These are phyloP conservation scores for Sorghum bicolor DNA, from an alignment of 176 grass and related monocot species.

Conservation along the genomic window Sorghum_bicolor_NCBIv3 NC_012879.2:57261001-57261500, in stretches of 20 bases:
- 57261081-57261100: neutral
- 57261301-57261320: neutral
- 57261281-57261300: neutral
- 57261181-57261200: slow-evolving; percentile 1
- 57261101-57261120: slow-evolving; percentile 3
- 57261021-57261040: slow-evolving; percentile 14
- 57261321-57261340: neutral
- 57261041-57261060: neutral
- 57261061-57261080: neutral
- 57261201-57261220: neutral
- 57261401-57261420: slow-evolving; percentile 2
- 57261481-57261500: neutral
- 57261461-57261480: neutral
- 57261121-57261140: neutral
- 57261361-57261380: neutral
- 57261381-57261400: neutral
- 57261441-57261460: neutral
- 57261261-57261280: neutral
- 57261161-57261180: neutral
- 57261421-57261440: neutral
- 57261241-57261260: neutral
- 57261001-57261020: slow-evolving; percentile 14
- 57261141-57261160: neutral
- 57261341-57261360: neutral
- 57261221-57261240: neutral